phyloP scores from a whole-genome alignment of 192 early-diverging fungal genomes.

The Coemansia sp. region DNA sequence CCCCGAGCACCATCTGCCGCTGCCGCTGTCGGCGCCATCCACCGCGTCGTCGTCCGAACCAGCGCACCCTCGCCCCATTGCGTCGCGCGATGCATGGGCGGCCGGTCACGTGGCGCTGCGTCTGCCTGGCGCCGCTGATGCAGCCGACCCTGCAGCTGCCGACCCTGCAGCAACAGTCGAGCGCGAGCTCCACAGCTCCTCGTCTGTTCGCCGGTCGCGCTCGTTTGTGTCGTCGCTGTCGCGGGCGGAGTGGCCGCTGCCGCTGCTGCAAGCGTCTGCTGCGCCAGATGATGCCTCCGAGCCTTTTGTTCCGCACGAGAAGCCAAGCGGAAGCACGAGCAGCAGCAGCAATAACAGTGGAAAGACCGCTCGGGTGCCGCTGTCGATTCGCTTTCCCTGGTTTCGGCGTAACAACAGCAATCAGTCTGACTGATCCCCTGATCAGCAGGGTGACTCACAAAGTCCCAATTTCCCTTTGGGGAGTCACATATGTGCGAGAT shows the following conservation, averaged over 20 bases:
- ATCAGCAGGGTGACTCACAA: background rate
- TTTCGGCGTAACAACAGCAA: slow-evolving; percentile 33
- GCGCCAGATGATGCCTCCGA: background rate
- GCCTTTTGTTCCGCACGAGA: slow-evolving; percentile 17
- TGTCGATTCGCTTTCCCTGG: slow-evolving; percentile 31
- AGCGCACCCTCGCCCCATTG: slow-evolving; percentile 16
- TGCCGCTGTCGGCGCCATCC: background rate
- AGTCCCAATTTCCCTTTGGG: background rate
- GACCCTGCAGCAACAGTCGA: background rate
- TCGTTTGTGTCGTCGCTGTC: slow-evolving; percentile 44
- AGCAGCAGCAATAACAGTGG: background rate
- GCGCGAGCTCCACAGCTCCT: slow-evolving; percentile 1
- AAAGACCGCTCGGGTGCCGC: background rate
- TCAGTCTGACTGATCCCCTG: background rate
- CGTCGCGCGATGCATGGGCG: background rate
- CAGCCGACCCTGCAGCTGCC: background rate
- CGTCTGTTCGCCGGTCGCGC: slow-evolving; percentile 21
- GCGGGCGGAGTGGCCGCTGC: slow-evolving; percentile 43
- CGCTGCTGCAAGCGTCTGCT: slow-evolving; percentile 17
- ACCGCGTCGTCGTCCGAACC: slow-evolving; percentile 10
- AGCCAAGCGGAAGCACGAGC: background rate
- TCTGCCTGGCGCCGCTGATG: slow-evolving; percentile 1
- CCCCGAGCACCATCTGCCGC: background rate
- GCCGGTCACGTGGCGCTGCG: slow-evolving; percentile 12
- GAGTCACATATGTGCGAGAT: no score